Percentiles rank a stretch among this genome's conserved stretches.
Conservation (phyloP, 169 alveolate genomes). For the Eimeria falciformis region DNA sequence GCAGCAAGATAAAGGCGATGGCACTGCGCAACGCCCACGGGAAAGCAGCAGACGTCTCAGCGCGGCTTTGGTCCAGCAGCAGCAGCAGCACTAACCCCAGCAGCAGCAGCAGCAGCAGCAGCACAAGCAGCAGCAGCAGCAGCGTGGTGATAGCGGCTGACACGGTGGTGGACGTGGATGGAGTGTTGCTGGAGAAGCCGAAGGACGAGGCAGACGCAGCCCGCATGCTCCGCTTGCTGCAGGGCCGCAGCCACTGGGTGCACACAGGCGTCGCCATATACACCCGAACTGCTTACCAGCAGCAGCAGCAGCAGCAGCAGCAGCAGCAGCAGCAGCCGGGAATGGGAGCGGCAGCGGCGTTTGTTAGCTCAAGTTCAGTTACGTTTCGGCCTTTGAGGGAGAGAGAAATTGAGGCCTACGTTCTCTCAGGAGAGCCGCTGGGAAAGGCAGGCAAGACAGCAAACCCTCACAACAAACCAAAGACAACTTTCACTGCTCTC, state of each 20-base stretch:
- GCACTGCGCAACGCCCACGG: constrained; percentile 20
- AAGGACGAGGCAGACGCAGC: constrained; percentile 4
- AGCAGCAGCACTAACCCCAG: constrained; percentile 3
- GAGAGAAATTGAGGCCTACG: constrained; percentile 41
- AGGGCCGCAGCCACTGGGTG: constrained; percentile 44
- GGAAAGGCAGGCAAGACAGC: constrained; percentile 64
- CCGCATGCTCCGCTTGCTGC: constrained; percentile 21
- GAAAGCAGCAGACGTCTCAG: constrained; percentile 19
- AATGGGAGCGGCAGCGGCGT: constrained; percentile 31
- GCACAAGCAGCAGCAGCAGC: constrained; percentile 20
- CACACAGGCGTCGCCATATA: constrained; percentile 59
- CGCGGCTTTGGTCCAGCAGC: not conserved
- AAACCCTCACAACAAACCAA: no score
- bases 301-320: not conserved
- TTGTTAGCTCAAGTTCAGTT: constrained; percentile 33
- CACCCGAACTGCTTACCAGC: constrained; percentile 8
- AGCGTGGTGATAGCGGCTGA: constrained; percentile 54
- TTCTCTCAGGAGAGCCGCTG: constrained; percentile 4
- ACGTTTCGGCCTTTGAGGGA: constrained; percentile 1
- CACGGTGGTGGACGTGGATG: constrained; percentile 63
- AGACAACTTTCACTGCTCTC: no score
- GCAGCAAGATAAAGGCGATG: constrained; percentile 22
- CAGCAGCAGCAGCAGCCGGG: constrained; percentile 18
- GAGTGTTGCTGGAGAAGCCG: constrained; percentile 45
- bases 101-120: constrained; percentile 27